Percentiles rank a stretch among this genome's conserved stretches.
Evolutionary conservation across 331 rosid genomes (phyloP).

Genomic region (Stylosanthes scabra): DNA sequence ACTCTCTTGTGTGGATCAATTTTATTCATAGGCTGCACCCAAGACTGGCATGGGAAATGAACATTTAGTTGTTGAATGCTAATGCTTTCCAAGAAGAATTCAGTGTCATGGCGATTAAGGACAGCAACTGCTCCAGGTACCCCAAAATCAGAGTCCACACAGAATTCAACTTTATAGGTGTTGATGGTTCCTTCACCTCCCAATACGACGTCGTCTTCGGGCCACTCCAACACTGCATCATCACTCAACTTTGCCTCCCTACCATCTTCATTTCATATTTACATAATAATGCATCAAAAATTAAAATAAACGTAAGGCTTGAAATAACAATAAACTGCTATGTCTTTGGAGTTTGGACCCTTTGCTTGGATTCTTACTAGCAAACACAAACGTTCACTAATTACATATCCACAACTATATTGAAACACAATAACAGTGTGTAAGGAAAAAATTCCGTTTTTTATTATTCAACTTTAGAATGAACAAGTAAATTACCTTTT

Average conservation of each 20-base stretch:
- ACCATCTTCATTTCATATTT: constrained; percentile 44
- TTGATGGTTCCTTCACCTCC: constrained; percentile 49
- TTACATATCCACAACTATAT: too few relatives aligned
- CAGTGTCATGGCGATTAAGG: constrained; percentile 59
- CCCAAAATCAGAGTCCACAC: constrained; percentile 75
- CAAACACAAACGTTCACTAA: too few relatives aligned
- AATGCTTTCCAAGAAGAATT: constrained; percentile 75
- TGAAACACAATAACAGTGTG: too few relatives aligned
- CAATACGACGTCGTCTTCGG: constrained; percentile 46
- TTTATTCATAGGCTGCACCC: constrained; percentile 68
- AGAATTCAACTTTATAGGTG: constrained; percentile 62
- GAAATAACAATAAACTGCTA: background rate
- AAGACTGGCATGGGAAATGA: constrained; percentile 76
- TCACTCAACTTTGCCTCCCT: constrained; percentile 66
- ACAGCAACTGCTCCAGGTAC: constrained; percentile 74
- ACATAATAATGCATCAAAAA: background rate
- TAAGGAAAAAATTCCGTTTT: too few relatives aligned
- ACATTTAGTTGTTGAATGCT: constrained; percentile 50
- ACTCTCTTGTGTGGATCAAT: constrained; percentile 58
- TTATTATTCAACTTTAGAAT: too few relatives aligned
- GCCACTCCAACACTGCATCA: constrained; percentile 59
- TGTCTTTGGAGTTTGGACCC: too few relatives aligned
- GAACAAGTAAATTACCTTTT: too few relatives aligned
- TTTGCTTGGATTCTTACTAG: too few relatives aligned
- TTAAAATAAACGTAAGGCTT: too few relatives aligned